Evolutionary conservation across 2,329 filamentous ascomycete genomes (phyloP).

Genomic region (Metarhizium album): DNA sequence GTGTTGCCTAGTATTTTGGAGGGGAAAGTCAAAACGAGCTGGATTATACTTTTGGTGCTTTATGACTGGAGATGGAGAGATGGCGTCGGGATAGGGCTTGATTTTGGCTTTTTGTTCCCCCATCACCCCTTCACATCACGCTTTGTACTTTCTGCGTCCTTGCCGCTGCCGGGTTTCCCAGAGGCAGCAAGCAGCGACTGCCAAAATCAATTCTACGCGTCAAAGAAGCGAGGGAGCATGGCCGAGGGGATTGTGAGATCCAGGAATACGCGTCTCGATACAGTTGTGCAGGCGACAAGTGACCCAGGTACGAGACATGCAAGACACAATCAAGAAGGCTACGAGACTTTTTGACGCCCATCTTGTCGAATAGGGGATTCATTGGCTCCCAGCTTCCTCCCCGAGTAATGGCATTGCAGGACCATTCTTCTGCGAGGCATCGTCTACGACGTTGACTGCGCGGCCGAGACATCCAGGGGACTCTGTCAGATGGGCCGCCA

Average conservation of each 20-base stretch:
- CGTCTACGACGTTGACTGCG: conserved; percentile 3
- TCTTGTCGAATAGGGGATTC: background rate
- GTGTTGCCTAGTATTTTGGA: background rate
- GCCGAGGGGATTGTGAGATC: background rate
- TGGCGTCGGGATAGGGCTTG: background rate
- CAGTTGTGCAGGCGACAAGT: background rate
- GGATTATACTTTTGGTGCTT: background rate
- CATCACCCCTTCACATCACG: background rate
- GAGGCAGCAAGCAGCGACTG: background rate
- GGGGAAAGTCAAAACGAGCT: background rate
- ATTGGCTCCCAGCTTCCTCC: background rate
- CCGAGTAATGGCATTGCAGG: background rate
- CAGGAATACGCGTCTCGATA: background rate
- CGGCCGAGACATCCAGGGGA: conserved; percentile 11
- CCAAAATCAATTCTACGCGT: background rate
- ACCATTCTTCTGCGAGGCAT: conserved; percentile 9
- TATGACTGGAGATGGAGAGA: background rate
- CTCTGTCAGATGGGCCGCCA: conserved; percentile 1
- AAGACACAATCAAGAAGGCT: background rate
- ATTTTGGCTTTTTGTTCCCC: background rate
- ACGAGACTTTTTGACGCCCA: background rate
- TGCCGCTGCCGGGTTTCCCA: background rate
- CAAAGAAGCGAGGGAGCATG: background rate
- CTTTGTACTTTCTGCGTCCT: background rate
- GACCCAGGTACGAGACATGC: background rate